Conservation (phyloP, 1,284 basidiomycete species). For the Acaromyces ingoldii region DNA sequence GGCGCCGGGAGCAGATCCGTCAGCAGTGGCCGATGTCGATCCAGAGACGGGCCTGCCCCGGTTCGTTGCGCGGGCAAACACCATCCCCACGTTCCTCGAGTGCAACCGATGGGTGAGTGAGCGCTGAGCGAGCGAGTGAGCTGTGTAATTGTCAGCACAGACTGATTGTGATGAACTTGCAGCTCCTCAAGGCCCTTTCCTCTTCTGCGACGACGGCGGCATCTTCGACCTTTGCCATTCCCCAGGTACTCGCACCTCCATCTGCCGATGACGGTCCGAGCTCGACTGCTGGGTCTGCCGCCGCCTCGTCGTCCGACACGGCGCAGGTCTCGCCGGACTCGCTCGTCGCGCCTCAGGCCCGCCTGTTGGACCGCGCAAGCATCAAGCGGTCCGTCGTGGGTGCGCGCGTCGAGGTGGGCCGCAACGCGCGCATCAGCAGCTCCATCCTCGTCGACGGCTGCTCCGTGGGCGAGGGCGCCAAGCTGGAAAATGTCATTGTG, state of each 20-base stretch:
- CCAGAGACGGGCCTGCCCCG: conserved; percentile 24
- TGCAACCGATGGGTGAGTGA: conserved; percentile 68
- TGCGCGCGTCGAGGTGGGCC: conserved; percentile 79
- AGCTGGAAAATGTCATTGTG: conserved; percentile 81
- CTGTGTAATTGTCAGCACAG: conserved; percentile 10
- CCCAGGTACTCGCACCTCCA: conserved; percentile 10
- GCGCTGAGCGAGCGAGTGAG: no score
- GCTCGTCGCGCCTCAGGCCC: conserved; percentile 72
- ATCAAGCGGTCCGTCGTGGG: conserved; percentile 87
- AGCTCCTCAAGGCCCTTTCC: not conserved
- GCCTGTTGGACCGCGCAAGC: conserved; percentile 73
- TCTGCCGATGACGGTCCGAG: not conserved
- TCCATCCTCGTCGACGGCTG: conserved; percentile 87
- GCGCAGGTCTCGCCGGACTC: conserved; percentile 82
- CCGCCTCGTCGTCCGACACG: conserved; percentile 49
- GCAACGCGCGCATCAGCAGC: conserved; percentile 75
- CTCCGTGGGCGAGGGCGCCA: conserved; percentile 76
- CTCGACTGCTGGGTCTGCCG: conserved; percentile 3
- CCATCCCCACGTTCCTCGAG: conserved; percentile 74
- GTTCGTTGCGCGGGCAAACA: conserved; percentile 73
- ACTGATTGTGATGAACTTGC: not conserved
- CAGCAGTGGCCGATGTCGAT: not conserved
- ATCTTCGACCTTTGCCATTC: conserved; percentile 5
- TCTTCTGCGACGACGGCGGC: no score
- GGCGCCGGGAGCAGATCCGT: no score